Conservation (phyloP, 345 rosid genomes). For the Passiflora organensis region DNA sequence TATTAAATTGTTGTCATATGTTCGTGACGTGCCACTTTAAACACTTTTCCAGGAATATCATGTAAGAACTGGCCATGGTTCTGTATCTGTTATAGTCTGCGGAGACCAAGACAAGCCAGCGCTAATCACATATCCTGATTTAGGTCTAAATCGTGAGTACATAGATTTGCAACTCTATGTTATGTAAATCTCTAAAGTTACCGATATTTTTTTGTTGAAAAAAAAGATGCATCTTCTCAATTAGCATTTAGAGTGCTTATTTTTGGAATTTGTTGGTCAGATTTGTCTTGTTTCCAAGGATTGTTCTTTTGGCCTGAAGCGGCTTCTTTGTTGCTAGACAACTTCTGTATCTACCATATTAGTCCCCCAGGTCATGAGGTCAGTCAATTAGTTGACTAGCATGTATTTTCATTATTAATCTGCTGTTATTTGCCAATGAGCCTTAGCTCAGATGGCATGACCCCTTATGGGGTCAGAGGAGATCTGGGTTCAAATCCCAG, state of each 20-base stretch:
- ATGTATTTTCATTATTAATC: slow-evolving; percentile 5
- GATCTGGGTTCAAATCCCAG: no score
- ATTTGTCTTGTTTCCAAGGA: slow-evolving; percentile 85
- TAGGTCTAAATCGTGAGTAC: slow-evolving; percentile 72
- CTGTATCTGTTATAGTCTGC: slow-evolving; percentile 74
- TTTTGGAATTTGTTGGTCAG: slow-evolving; percentile 33
- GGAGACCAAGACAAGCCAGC: slow-evolving; percentile 89
- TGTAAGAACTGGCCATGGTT: slow-evolving; percentile 63
- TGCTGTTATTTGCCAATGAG: no score
- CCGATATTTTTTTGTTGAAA: no score
- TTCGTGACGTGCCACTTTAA: slow-evolving; percentile 6
- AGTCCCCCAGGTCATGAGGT: slow-evolving; percentile 98
- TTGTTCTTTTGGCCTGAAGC: slow-evolving; percentile 86
- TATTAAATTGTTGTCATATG: slow-evolving; percentile 8
- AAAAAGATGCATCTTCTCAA: no score
- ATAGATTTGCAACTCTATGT: slow-evolving; percentile 9
- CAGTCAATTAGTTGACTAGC: slow-evolving; percentile 30
- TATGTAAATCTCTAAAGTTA: no score
- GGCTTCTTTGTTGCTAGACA: slow-evolving; percentile 77
- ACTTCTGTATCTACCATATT: slow-evolving; percentile 94
- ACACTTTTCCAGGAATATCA: slow-evolving; percentile 58
- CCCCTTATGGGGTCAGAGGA: no score
- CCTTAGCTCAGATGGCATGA: no score
- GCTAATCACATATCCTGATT: slow-evolving; percentile 80
- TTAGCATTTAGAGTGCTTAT: not conserved